Base-by-base conservation (phyloP, 176 grass and related monocot genomes). In the Bromus sterilis region DNA sequence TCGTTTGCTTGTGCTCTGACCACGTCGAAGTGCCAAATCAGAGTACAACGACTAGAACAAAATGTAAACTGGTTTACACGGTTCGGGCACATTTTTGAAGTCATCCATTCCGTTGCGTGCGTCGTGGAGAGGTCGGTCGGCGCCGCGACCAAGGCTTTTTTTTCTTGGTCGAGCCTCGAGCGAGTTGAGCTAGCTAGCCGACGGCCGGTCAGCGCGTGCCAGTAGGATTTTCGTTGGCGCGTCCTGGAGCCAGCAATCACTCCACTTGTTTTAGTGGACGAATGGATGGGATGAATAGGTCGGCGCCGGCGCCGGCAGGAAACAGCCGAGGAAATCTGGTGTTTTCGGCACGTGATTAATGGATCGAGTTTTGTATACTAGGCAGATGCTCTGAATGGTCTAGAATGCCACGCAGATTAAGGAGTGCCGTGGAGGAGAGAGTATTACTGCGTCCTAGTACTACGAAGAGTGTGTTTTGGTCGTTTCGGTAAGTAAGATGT, bases 291-390 rank as follows among this genome's bases (percentile, higher is more conserved):
- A 7, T 23, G 49, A 36, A 9, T 25, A 55, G 33, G 12, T 53
- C 4, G 42, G 42, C 44, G 26, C 41, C 42, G 29, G 35, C 30
- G 64, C 33, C 63, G 20, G 64, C 65, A 39, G 34, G 34, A 67
- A 13, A 68, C 65, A 24, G n/a, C 13, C 29, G 15, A 32, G 30
- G 30, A 64, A 62, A 33, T 41, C n/a, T 25, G 11, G 8, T 74
- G 57, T 75, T 80, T 43, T 59, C 4, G 36, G 58, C 84, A 86
- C 78, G 84, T 86, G 78, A 67, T 80, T 66, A 80, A 86, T 1
- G 69, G 16, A n/a, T n/a, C 65, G 4, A 24, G 11, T 35, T 68
- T 7, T 7, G 55, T 9, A 21, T 21, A 20, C 48, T 21, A 20
- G 18, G n/a, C n/a, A n/a, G n/a, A n/a, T 8, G 3, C 48, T 1